phyloP scores from a whole-genome alignment of 208 protist species.

The Naegleria lovaniensis region DNA sequence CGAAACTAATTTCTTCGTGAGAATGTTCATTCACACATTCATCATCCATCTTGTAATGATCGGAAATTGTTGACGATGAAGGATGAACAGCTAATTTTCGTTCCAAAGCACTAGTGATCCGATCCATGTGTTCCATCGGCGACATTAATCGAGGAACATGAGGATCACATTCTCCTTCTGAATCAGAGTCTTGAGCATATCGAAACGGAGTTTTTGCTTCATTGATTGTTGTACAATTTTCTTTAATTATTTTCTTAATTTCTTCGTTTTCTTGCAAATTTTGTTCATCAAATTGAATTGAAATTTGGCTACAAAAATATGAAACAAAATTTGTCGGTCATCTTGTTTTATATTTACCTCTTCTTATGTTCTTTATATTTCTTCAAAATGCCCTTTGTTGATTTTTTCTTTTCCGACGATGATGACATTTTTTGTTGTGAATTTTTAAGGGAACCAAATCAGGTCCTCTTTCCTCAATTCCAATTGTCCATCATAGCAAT shows the following conservation, averaged over 20 bases:
- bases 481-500: no score
- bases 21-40: background rate
- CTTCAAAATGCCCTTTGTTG: background rate
- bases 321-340: background rate
- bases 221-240: background rate
- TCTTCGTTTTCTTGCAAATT: background rate
- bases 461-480: no score
- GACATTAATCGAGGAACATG: background rate
- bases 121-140: background rate
- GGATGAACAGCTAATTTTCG: background rate
- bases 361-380: conserved; percentile 3
- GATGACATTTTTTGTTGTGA: background rate
- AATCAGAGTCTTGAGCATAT: background rate
- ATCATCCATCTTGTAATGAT: background rate
- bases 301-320: background rate
- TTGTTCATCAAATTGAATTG: background rate
- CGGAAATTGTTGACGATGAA: background rate
- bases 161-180: background rate
- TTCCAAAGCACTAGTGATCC: background rate
- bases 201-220: background rate
- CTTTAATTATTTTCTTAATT: background rate
- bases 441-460: no score
- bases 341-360: background rate
- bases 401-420: background rate
- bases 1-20: background rate